Conservation (phyloP, 2,329 filamentous ascomycete genomes). For the Aspergillus thermomutatus region DNA sequence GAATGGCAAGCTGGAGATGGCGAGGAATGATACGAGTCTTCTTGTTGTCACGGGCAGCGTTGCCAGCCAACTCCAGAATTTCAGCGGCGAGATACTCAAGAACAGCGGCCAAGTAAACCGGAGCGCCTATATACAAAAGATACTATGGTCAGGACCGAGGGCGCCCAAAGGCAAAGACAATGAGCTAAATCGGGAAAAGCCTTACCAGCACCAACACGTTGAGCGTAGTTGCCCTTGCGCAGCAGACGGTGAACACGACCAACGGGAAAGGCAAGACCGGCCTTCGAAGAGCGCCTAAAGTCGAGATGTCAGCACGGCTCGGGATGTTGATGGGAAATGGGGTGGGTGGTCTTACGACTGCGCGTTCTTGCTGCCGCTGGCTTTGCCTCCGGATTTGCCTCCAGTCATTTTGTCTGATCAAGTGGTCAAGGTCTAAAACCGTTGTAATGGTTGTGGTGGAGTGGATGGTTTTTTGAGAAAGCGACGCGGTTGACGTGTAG, state of each 20-base stretch:
- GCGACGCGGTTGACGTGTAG: constrained; percentile 1
- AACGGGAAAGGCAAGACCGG: constrained; percentile 96
- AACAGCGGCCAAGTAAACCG: constrained; percentile 94
- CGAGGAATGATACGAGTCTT: constrained; percentile 99
- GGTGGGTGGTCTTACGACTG: constrained; percentile 75
- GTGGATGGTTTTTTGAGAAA: background rate
- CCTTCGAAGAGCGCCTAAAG: constrained; percentile 92
- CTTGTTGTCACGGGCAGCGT: constrained; percentile 99
- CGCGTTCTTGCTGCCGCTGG: constrained; percentile 97
- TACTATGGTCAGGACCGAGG: background rate
- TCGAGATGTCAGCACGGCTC: constrained; percentile 39
- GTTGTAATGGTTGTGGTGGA: constrained; percentile 9
- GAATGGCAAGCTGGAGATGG: constrained; percentile 98
- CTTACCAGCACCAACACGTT: constrained; percentile 94
- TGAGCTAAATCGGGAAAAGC: constrained; percentile 4
- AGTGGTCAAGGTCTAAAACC: constrained; percentile 31
- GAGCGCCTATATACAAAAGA: constrained; percentile 56
- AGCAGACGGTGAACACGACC: constrained; percentile 99
- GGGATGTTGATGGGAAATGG: constrained; percentile 13
- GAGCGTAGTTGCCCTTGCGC: constrained; percentile 98
- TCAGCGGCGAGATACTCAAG: constrained; percentile 98
- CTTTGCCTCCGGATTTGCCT: constrained; percentile 99
- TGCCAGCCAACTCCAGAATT: constrained; percentile 97
- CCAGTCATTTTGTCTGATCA: constrained; percentile 89
- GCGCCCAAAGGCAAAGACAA: background rate